Conservation (phyloP, 2,329 filamentous ascomycete species). For the Aspergillus thermomutatus region DNA sequence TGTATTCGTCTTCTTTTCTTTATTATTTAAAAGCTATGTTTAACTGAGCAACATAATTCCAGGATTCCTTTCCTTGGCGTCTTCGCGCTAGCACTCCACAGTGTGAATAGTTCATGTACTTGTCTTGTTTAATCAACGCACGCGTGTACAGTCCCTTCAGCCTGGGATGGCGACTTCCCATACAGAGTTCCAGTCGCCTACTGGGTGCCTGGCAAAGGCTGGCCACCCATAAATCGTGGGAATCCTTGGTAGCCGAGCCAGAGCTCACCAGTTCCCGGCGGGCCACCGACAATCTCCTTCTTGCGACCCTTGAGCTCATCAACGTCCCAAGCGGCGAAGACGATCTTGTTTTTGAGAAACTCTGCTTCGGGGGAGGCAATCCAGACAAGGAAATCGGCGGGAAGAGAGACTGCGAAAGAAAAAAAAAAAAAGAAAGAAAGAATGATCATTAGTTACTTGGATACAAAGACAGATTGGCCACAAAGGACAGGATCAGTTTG, state of each 20-base stretch:
- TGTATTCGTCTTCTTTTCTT: neutral
- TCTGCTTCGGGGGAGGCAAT: constrained; percentile 35
- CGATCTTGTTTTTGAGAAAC: constrained; percentile 37
- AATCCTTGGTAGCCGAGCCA: constrained; percentile 5
- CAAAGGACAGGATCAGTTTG: neutral
- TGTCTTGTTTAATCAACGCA: too few species aligned
- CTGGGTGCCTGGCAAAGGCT: constrained; percentile 3
- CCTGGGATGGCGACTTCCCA: neutral
- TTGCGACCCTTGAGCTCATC: constrained; percentile 30
- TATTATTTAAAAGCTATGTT: neutral
- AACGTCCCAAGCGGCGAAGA: constrained; percentile 41
- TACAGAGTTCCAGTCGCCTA: neutral
- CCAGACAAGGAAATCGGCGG: constrained; percentile 34
- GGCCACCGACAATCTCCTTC: constrained; percentile 14
- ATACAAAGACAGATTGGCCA: neutral
- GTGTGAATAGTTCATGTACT: too few species aligned
- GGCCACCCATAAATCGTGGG: constrained; percentile 1
- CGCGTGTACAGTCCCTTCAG: neutral
- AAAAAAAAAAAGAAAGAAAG: neutral
- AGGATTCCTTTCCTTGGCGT: neutral
- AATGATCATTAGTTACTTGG: neutral
- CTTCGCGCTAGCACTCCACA: neutral
- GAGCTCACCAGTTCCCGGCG: constrained; percentile 5
- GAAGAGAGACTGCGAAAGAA: constrained; percentile 17
- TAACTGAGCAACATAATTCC: neutral